Evolutionary conservation across 192 early-diverging fungal genomes (phyloP), one percentile per base, ranked within the genome.

Genomic region (Dissophora ornata): DNA sequence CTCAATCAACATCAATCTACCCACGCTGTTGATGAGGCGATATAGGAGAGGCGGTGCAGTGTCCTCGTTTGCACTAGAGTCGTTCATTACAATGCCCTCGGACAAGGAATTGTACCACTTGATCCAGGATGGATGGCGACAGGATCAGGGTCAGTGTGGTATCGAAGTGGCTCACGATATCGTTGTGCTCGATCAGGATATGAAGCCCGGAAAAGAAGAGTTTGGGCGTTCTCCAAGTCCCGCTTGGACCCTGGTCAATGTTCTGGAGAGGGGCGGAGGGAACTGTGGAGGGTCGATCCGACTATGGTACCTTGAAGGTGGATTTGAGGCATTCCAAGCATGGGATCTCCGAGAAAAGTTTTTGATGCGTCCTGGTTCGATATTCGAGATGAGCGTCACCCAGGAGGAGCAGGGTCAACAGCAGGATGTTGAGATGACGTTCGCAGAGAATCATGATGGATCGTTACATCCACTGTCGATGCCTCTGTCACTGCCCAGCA

Each of bases 1-100:
- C 30, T 81, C 85, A 25, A 80, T 87, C 30, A 83, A 87, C 68
- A 82, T 87, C 25, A 87, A 87, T 56, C 28, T 87, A 40, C 85
- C 85, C 1, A 82, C 85, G 16, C 61, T 87, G 9, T 49, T 87
- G 4, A 82, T 85, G 45, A 81, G 84, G 52, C 68, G 85, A 33
- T 87, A 85, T 53, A 67, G 79, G 6, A 59, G 82, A 44, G 73
- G 73, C 21, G 83, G 83, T 19, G 80, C 82, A 2, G 68, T 87
- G 11, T 67, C 80, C 7, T 80, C 82, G n/a, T 87, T 86, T 58
- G 82, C 73, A 21, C 26, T 86, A 13, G 82, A 84, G 54, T 82
- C 79, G 41, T 86, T 86, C 48, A 82, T 86, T 36, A 86, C 82
- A 10, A 84, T 83, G 21, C 64, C 82, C 1, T 80, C 83, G 57